phyloP scores from a whole-genome alignment of 1,284 basidiomycete species.

The Ustilago bromivora region DNA sequence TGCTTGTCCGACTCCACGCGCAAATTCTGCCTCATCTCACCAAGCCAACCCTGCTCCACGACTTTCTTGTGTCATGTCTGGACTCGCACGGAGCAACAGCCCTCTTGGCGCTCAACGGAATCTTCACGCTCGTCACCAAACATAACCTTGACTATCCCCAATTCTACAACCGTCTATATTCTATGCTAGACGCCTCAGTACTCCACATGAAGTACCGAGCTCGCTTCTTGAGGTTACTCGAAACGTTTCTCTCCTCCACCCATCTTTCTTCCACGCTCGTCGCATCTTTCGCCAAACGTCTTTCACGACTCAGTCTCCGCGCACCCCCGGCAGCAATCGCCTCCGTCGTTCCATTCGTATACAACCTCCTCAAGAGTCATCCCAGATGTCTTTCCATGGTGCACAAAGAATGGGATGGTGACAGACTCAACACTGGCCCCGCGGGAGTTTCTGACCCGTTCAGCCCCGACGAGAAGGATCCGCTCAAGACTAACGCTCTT shows the following conservation, averaged over 20 bases:
- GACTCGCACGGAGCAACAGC: constrained; percentile 80
- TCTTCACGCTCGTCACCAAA: constrained; percentile 90
- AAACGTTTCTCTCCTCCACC: constrained; percentile 90
- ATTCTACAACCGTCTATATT: constrained; percentile 94
- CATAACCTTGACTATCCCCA: constrained; percentile 96
- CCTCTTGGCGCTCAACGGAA: constrained; percentile 87
- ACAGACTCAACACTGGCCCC: constrained; percentile 61
- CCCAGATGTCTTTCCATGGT: constrained; percentile 93
- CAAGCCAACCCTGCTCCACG: constrained; percentile 81
- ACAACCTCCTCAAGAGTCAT: constrained; percentile 93
- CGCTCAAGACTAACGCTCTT: constrained; percentile 82
- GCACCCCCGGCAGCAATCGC: constrained; percentile 92
- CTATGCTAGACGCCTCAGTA: constrained; percentile 80
- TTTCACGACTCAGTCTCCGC: constrained; percentile 83
- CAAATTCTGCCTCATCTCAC: constrained; percentile 87
- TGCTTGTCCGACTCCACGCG: constrained; percentile 83
- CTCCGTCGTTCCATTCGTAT: constrained; percentile 90
- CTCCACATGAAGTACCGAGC: constrained; percentile 92
- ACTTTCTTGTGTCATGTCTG: constrained; percentile 90
- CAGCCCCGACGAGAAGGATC: constrained; percentile 77
- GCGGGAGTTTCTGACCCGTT: constrained; percentile 73
- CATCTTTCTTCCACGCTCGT: constrained; percentile 88
- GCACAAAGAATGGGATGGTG: constrained; percentile 73
- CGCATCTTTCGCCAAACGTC: constrained; percentile 92
- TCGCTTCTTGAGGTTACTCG: constrained; percentile 91